Evolutionary conservation across 2,329 filamentous ascomycete species (phyloP).

Genomic region (Blumeria graminis): DNA sequence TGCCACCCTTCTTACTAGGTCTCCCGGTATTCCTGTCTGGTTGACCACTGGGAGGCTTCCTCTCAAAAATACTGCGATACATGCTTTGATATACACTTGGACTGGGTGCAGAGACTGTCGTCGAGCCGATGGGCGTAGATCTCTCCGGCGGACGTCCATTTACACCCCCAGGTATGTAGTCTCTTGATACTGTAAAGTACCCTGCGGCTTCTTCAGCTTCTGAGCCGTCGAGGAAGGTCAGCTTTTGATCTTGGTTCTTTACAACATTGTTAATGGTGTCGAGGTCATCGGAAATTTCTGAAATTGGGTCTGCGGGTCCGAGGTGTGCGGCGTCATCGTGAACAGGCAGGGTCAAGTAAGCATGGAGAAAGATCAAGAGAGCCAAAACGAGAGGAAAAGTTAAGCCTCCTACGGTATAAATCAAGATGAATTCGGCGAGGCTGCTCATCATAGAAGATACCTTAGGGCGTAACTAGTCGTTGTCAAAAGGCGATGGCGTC

Average conservation of each 20-base stretch:
- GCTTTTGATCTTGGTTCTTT: conserved; percentile 32
- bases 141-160: conserved; percentile 83
- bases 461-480: too few species aligned
- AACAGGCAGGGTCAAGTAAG: conserved; percentile 41
- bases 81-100: conserved; percentile 95
- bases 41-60: conserved; percentile 28
- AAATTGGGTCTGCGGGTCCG: conserved; percentile 17
- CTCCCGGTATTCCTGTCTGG: conserved; percentile 14
- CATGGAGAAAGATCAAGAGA: conserved; percentile 34
- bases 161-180: conserved; percentile 76
- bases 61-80: conserved; percentile 88
- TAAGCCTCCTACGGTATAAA: conserved; percentile 16
- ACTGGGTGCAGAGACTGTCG: conserved; percentile 53
- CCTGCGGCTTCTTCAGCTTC: conserved; percentile 65
- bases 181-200: conserved; percentile 85
- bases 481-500: too few species aligned
- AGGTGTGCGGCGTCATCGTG: conserved; percentile 19
- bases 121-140: conserved; percentile 51
- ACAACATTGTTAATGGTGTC: conserved; percentile 36
- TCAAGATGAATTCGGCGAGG: too few species aligned
- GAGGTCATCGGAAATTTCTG: conserved; percentile 39
- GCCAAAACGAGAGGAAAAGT: conserved; percentile 63
- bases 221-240: conserved; percentile 28
- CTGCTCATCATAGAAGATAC: too few species aligned
- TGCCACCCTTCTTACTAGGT: conserved; percentile 37